A percentile compares a stretch with the other conserved stretches of the same genome.
These are phyloP conservation scores for Phytophthora pinifolia DNA, from an alignment of 352 stramenopile genomes.

Conservation along the genomic window DNA sequence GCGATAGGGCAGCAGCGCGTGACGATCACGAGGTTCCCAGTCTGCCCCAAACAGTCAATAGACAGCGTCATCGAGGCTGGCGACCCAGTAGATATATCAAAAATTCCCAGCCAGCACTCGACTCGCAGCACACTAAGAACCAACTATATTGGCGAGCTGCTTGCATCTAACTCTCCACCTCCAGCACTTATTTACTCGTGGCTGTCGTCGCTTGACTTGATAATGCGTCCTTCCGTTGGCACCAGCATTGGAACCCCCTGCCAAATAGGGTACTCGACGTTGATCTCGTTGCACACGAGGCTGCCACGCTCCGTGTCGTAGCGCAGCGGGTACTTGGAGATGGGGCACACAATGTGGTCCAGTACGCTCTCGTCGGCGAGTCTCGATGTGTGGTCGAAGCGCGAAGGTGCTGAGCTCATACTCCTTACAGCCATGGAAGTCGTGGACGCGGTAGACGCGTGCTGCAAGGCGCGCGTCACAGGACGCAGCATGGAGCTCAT, in stretches of 20 bases:
- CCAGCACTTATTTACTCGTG: constrained; percentile 6
- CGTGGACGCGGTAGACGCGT: background rate
- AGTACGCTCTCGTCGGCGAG: constrained; percentile 70
- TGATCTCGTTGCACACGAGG: constrained; percentile 82
- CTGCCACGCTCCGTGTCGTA: constrained; percentile 60
- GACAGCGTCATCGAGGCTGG: constrained; percentile 10
- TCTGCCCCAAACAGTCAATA: constrained; percentile 14
- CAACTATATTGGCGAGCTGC: constrained; percentile 7
- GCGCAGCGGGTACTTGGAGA: constrained; percentile 83
- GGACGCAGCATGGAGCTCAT: constrained; percentile 24
- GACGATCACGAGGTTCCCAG: background rate
- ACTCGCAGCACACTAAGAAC: no score
- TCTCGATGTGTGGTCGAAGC: constrained; percentile 23
- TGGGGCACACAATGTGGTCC: constrained; percentile 81
- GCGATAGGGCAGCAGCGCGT: constrained; percentile 4
- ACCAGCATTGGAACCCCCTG: constrained; percentile 71
- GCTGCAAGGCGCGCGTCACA: constrained; percentile 5
- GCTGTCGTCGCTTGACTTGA: constrained; percentile 40
- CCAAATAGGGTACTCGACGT: constrained; percentile 85
- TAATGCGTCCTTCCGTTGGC: constrained; percentile 67
- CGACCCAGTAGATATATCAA: constrained; percentile 18
- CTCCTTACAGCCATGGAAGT: background rate
- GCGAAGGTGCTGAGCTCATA: constrained; percentile 13
- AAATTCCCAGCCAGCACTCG: constrained; percentile 9
- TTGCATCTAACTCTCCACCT: background rate